Percentiles rank a stretch among this genome's conserved stretches.
Evolutionary conservation across 495 filamentous ascomycete genomes (phyloP).

Genomic region (Talaromyces adpressus): DNA sequence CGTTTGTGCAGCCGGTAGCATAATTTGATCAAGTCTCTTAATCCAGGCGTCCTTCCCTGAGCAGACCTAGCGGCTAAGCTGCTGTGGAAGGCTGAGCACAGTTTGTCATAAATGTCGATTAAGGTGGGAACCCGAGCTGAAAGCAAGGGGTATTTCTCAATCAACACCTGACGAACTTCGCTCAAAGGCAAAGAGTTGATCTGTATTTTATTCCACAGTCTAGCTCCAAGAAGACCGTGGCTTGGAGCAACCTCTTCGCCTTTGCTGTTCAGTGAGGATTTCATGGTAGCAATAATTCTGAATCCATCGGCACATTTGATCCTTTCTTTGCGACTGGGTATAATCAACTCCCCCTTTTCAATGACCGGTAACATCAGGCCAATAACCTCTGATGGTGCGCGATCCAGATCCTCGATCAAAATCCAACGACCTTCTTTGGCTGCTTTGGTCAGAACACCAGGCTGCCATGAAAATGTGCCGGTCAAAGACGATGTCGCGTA

Average conservation of each 20-base stretch:
- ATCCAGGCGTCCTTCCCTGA: constrained; percentile 47
- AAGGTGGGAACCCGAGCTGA: constrained; percentile 60
- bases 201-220: constrained; percentile 72
- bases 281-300: constrained; percentile 82
- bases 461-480: constrained; percentile 83
- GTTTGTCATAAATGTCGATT: constrained; percentile 65
- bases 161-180: constrained; percentile 70
- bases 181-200: constrained; percentile 58
- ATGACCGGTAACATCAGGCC: constrained; percentile 86
- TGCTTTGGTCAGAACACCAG: constrained; percentile 91
- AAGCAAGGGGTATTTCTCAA: constrained; percentile 60
- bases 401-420: constrained; percentile 91
- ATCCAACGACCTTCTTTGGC: constrained; percentile 93
- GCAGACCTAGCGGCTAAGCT: constrained; percentile 39
- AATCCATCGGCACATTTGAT: constrained; percentile 79
- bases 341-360: constrained; percentile 76
- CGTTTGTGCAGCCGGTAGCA: constrained; percentile 64
- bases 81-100: constrained; percentile 48
- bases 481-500: constrained; percentile 80
- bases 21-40: constrained; percentile 86
- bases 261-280: constrained; percentile 63
- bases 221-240: constrained; percentile 62
- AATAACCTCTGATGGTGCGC: constrained; percentile 91
- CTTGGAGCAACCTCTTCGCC: constrained; percentile 55
- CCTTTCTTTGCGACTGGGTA: constrained; percentile 78